Evolutionary conservation across 805 yeast genomes (phyloP).

Genomic region (Pichia heedii): DNA sequence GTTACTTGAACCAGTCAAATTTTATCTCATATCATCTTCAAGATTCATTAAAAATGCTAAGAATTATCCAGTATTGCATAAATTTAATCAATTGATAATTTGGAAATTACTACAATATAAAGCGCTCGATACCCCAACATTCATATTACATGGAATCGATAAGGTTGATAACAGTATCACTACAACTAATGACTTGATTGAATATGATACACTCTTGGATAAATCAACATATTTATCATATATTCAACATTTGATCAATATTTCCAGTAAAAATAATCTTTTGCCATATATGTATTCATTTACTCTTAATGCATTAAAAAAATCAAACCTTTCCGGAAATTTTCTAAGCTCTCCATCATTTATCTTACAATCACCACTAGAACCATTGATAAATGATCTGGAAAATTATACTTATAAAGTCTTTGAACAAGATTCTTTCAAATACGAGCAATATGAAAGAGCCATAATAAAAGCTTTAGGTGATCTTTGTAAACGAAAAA

Average conservation of each 20-base stretch:
- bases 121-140: constrained; percentile 32
- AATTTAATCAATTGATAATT: constrained; percentile 43
- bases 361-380: constrained; percentile 45
- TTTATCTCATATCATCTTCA: constrained; percentile 46
- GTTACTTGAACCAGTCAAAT: constrained; percentile 59
- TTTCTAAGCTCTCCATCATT: constrained; percentile 10
- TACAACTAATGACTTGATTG: not conserved
- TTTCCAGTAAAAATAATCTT: constrained; percentile 18
- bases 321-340: constrained; percentile 9
- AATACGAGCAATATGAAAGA: constrained; percentile 57
- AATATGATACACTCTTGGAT: not conserved
- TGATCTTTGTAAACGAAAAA: constrained; percentile 21
- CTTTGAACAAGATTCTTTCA: constrained; percentile 63
- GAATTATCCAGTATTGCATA: constrained; percentile 56
- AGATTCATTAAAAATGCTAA: constrained; percentile 51
- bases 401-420: constrained; percentile 51
- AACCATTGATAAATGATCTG: constrained; percentile 56
- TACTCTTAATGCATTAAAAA: constrained; percentile 15
- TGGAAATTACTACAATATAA: constrained; percentile 34
- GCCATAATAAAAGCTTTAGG: constrained; percentile 53
- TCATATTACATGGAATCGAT: constrained; percentile 48
- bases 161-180: constrained; percentile 18
- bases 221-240: constrained; percentile 25
- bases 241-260: constrained; percentile 15
- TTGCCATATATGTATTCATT: constrained; percentile 23